phyloP scores from a whole-genome alignment of 2,329 filamentous ascomycete genomes.

The Venturia pyrina region DNA sequence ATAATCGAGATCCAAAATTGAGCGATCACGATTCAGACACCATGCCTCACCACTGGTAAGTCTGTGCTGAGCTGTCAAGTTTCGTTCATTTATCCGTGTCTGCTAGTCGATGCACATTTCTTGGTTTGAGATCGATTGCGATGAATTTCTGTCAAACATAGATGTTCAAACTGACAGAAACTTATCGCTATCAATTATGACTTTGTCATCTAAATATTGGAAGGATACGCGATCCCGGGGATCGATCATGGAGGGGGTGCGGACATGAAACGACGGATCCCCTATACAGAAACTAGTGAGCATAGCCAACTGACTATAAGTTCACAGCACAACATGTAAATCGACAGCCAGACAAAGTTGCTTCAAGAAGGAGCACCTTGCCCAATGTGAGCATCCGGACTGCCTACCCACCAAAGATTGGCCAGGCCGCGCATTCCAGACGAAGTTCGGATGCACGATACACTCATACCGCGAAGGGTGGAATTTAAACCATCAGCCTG shows the following conservation, averaged over 20 bases:
- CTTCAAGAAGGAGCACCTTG: constrained; percentile 2
- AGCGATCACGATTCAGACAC: neutral
- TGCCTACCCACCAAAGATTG: neutral
- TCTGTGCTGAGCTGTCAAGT: neutral
- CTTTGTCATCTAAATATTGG: neutral
- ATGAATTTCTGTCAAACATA: neutral
- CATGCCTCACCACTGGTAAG: constrained; percentile 4
- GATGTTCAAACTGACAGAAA: neutral
- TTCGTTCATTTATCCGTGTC: neutral
- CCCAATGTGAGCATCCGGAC: constrained; percentile 3
- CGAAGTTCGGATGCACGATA: neutral
- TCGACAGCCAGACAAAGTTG: neutral
- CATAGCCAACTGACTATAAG: neutral
- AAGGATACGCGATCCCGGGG: too few relatives aligned
- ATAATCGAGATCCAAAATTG: neutral
- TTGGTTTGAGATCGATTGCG: neutral
- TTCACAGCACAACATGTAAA: neutral
- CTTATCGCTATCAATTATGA: neutral
- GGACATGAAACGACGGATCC: neutral
- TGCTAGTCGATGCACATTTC: neutral
- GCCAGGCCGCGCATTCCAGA: neutral
- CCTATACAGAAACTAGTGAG: neutral
- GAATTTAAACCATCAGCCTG: neutral
- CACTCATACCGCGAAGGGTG: neutral
- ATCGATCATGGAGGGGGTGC: neutral